Conservation (phyloP, 495 filamentous ascomycete genomes). For the Neurospora intermedia region DNA sequence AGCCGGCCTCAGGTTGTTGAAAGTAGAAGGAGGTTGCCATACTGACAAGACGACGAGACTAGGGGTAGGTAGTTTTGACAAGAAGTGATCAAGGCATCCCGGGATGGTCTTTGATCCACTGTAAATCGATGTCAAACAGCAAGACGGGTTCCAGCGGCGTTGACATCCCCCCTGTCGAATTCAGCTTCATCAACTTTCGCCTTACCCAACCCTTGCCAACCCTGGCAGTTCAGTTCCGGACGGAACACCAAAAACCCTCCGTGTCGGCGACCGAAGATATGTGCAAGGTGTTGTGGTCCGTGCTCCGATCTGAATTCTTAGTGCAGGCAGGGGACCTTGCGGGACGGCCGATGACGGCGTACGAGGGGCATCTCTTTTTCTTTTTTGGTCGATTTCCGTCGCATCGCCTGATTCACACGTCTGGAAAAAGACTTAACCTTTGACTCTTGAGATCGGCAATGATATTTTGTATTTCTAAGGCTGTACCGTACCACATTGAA, state of each 20-base stretch:
- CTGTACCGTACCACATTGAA: neutral
- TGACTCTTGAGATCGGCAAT: neutral
- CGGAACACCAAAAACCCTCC: neutral
- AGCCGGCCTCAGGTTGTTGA: neutral
- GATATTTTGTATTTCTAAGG: neutral
- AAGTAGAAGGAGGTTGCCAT: neutral
- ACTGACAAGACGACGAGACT: neutral
- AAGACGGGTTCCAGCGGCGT: neutral
- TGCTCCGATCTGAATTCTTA: neutral
- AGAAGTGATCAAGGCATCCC: neutral
- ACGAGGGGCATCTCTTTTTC: slow-evolving; percentile 9
- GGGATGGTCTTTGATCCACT: neutral
- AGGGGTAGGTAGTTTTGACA: too few relatives aligned
- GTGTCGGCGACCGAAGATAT: neutral
- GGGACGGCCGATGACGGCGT: slow-evolving; percentile 7
- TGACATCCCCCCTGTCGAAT: neutral
- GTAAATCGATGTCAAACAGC: neutral
- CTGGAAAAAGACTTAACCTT: neutral
- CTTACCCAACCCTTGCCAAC: neutral
- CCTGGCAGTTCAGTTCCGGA: neutral
- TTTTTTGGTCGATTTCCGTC: neutral
- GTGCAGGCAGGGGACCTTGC: neutral
- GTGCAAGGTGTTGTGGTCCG: neutral
- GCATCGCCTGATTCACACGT: neutral
- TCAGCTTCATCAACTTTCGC: neutral